A percentile compares a stretch with the other conserved stretches of the same genome.
Evolutionary conservation across 2,329 filamentous ascomycete species (phyloP).

Genomic region (Alternaria triticina): DNA sequence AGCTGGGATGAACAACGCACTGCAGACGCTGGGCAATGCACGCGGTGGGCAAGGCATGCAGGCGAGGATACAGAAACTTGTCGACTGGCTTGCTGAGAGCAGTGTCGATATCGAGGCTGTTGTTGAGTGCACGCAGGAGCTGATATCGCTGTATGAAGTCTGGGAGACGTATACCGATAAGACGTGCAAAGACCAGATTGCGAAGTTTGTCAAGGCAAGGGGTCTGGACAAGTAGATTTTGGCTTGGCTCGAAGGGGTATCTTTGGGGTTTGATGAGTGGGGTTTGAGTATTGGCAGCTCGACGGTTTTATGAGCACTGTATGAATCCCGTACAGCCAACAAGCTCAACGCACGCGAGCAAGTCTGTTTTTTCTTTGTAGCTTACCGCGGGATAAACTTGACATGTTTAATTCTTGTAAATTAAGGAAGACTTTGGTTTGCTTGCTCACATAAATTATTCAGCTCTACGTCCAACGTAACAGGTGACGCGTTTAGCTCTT

Average conservation of each 20-base stretch:
- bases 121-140: conserved; percentile 88
- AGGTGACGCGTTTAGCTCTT: neutral
- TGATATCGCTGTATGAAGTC: conserved; percentile 85
- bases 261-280: neutral
- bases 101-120: conserved; percentile 83
- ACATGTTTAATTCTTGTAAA: neutral
- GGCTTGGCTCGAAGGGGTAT: conserved; percentile 2
- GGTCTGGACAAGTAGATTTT: conserved; percentile 61
- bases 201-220: conserved; percentile 66
- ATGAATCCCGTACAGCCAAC: neutral
- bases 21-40: conserved; percentile 46
- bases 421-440: neutral
- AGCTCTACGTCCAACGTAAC: neutral
- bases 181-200: conserved; percentile 67
- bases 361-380: neutral
- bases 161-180: conserved; percentile 73
- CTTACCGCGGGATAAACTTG: neutral
- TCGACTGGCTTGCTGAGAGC: conserved; percentile 85
- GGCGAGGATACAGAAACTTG: conserved; percentile 68
- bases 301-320: neutral
- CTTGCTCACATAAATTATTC: neutral
- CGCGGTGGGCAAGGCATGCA: conserved; percentile 49
- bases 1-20: conserved; percentile 47
- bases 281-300: neutral
- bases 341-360: neutral